Conservation (phyloP, 495 filamentous ascomycete species). For the Neurospora cerealis region DNA sequence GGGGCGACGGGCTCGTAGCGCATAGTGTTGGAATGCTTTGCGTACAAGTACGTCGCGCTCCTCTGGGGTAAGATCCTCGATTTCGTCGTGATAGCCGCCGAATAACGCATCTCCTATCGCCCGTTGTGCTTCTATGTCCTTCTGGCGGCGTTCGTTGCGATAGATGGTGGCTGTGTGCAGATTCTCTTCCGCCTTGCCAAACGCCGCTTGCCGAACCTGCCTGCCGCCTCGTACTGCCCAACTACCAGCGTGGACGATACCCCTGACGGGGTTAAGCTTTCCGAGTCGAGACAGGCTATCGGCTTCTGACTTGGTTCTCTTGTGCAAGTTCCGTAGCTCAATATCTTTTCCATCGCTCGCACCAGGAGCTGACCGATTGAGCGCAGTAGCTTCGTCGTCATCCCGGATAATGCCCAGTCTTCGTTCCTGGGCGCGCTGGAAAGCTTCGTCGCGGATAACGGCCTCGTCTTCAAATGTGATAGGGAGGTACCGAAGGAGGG, state of each 20-base stretch:
- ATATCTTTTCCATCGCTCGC: conserved; percentile 33
- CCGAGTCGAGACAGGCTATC: conserved; percentile 5
- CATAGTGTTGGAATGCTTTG: conserved; percentile 84
- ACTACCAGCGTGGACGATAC: conserved; percentile 33
- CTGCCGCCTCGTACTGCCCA: conserved; percentile 39
- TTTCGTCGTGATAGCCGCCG: conserved; percentile 76
- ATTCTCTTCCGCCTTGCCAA: conserved; percentile 30
- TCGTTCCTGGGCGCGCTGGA: conserved; percentile 64
- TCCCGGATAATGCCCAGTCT: conserved; percentile 44
- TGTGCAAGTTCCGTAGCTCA: conserved; percentile 45
- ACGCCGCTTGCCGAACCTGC: conserved; percentile 28
- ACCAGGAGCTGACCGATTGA: conserved; percentile 1
- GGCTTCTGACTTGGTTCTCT: conserved; percentile 12
- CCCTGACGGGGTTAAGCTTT: conserved; percentile 34
- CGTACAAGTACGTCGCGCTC: conserved; percentile 81
- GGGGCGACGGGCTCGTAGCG: conserved; percentile 73
- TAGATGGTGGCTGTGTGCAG: conserved; percentile 27
- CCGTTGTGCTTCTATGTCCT: conserved; percentile 58
- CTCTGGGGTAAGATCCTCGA: conserved; percentile 88
- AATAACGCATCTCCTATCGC: conserved; percentile 71
- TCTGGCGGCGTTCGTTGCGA: conserved; percentile 29
- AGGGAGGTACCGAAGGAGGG: conserved; percentile 79
- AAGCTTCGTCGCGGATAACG: conserved; percentile 77
- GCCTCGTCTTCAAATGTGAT: conserved; percentile 96
- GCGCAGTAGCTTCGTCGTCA: conserved; percentile 31